These are phyloP conservation scores for Suhomyces sp. DNA, from an alignment of 805 yeast genomes.

Conservation along the genomic window DNA sequence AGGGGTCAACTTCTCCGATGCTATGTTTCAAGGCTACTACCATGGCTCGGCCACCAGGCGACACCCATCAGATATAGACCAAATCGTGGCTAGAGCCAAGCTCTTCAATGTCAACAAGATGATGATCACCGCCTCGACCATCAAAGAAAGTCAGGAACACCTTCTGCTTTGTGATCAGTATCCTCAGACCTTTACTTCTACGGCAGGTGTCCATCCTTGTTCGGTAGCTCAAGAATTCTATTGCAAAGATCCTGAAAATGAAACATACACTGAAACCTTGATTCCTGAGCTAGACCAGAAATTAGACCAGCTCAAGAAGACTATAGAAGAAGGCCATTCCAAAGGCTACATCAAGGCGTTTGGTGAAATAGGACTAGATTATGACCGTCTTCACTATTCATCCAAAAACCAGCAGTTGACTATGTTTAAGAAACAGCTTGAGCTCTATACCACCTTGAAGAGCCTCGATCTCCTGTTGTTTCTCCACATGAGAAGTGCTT, in stretches of 20 bases:
- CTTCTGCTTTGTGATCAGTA: slow-evolving; percentile 48
- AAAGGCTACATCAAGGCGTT: slow-evolving; percentile 67
- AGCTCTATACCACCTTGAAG: slow-evolving; percentile 45
- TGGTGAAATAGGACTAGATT: slow-evolving; percentile 96
- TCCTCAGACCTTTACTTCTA: slow-evolving; percentile 46
- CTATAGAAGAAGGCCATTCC: slow-evolving; percentile 48
- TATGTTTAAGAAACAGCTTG: slow-evolving; percentile 73
- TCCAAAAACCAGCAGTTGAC: slow-evolving; percentile 60
- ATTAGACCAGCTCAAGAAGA: slow-evolving; percentile 44
- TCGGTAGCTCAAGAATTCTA: slow-evolving; percentile 52
- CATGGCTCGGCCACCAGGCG: slow-evolving; percentile 52
- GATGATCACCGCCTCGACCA: slow-evolving; percentile 80
- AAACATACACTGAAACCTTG: slow-evolving; percentile 35
- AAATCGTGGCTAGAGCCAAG: slow-evolving; percentile 65
- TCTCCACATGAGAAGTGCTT: slow-evolving; percentile 84
- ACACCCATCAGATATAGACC: slow-evolving; percentile 65
- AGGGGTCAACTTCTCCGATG: slow-evolving; percentile 79
- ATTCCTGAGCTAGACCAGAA: slow-evolving; percentile 36
- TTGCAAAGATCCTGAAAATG: slow-evolving; percentile 13
- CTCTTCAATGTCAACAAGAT: slow-evolving; percentile 62
- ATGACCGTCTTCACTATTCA: slow-evolving; percentile 81
- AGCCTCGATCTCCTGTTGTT: slow-evolving; percentile 68
- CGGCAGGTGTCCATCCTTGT: slow-evolving; percentile 97
- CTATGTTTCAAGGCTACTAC: slow-evolving; percentile 82
- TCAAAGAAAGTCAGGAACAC: slow-evolving; percentile 63